Evolutionary conservation across 2,329 filamentous ascomycete species (phyloP).

Genomic region (Nannizziopsis arthrosporioides): DNA sequence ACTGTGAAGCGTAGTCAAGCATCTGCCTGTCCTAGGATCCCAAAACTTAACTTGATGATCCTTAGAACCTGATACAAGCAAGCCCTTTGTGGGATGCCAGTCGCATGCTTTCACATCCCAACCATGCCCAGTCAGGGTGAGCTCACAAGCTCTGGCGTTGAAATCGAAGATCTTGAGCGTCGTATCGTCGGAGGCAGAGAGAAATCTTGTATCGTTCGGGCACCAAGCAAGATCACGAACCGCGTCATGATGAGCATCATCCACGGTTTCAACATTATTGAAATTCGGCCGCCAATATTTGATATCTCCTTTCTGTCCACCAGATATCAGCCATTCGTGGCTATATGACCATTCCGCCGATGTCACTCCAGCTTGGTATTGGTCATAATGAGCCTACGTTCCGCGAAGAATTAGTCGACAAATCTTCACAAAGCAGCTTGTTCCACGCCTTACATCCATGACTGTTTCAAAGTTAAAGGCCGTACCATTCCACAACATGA

Average conservation of each 20-base stretch:
- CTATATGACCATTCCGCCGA: slow-evolving; percentile 67
- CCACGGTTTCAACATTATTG: slow-evolving; percentile 91
- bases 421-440: neutral
- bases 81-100: slow-evolving; percentile 91
- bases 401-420: neutral
- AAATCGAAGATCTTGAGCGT: slow-evolving; percentile 95
- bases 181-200: slow-evolving; percentile 89
- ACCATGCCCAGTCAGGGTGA: slow-evolving; percentile 77
- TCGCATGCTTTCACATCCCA: slow-evolving; percentile 97
- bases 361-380: slow-evolving; percentile 35
- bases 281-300: slow-evolving; percentile 99
- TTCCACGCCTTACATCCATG: slow-evolving; percentile 53
- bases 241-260: slow-evolving; percentile 73
- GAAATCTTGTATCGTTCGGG: slow-evolving; percentile 88
- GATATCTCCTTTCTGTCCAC: slow-evolving; percentile 85
- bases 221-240: slow-evolving; percentile 87
- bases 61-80: slow-evolving; percentile 92
- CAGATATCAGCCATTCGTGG: slow-evolving; percentile 92
- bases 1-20: slow-evolving; percentile 84
- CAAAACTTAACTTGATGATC: slow-evolving; percentile 95
- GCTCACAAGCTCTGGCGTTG: slow-evolving; percentile 70
- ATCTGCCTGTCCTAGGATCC: slow-evolving; percentile 86
- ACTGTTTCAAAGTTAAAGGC: slow-evolving; percentile 99
- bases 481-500: slow-evolving; percentile 96
- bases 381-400: slow-evolving; percentile 60